Evolutionary conservation across 257 asterid genomes (phyloP), one percentile per base, ranked within the genome.

Genomic region (Dorcoceras hygrometricum): DNA sequence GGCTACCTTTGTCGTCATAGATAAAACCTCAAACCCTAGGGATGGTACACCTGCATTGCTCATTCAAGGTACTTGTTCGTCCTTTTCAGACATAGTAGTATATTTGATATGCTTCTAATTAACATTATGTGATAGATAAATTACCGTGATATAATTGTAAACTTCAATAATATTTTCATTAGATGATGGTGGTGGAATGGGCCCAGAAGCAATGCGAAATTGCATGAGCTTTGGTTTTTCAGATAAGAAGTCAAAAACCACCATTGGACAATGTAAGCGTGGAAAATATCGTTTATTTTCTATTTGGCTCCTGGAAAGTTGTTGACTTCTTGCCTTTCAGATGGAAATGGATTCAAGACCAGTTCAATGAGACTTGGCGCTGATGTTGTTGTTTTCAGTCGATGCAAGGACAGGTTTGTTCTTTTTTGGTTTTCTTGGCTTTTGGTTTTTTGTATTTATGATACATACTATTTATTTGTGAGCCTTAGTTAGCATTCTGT

Each of bases 111-210:
- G 27, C 29, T 71, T 72, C 55, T 55, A 32, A n/a, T 65, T 68
- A 51, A 71, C 65, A 57, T 53, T 39, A 61, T 66, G 36, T 55
- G 36, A 68, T 74, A 71, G 66, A 46, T 43, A 29, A 31, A 23
- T 28, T 63, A 43, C 56, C 71, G 73, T 54, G 58, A 26, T 46
- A 25, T 66, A 66, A 23, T 62, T 77, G 31, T 73, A 50, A 65
- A 54, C 71, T 34, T 43, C 63, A 69, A 65, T 76, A 55, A 31
- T 79, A 63, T 39, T 76, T 63, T 59, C 70, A 24, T 73, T 75
- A 92, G 98, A 92, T 79, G 83, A 92, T 78, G 97, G 98, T 63
- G 97, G 96, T 73, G 98, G 96, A 79, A 91, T 91, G 98, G 83
- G 82, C 65, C 91, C 86, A 18, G 89, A 75, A 70, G 96, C 94